Conservation (phyloP, 257 asterid species). For the Capsicum baccatum region DNA sequence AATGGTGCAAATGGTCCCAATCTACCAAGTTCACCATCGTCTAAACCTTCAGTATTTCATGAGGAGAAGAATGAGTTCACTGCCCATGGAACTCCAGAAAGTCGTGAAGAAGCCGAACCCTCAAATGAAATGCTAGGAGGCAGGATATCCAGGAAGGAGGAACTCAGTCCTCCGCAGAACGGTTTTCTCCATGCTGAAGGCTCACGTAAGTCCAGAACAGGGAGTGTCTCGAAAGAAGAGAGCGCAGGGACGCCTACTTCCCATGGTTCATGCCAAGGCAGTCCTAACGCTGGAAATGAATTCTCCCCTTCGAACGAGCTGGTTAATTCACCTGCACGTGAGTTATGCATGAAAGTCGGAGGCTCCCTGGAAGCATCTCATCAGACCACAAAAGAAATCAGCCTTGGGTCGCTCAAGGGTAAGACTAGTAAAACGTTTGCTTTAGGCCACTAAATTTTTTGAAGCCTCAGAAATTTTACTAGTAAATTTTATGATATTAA, state of each 20-base stretch:
- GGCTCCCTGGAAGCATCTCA: constrained; percentile 38
- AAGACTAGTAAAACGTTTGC: too few relatives aligned
- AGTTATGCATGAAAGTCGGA: constrained; percentile 38
- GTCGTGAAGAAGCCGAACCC: constrained; percentile 44
- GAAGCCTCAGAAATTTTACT: too few relatives aligned
- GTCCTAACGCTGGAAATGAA: constrained; percentile 52
- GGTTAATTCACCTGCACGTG: constrained; percentile 49
- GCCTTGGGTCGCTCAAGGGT: background rate
- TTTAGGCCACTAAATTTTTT: too few relatives aligned
- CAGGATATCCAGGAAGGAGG: constrained; percentile 36
- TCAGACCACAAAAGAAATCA: constrained; percentile 50
- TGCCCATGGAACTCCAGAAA: constrained; percentile 36
- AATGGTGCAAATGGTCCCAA: constrained; percentile 52
- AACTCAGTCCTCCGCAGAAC: constrained; percentile 32
- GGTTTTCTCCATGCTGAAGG: constrained; percentile 43
- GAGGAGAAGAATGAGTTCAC: constrained; percentile 50
- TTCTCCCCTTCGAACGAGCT: constrained; percentile 56
- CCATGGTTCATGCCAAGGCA: constrained; percentile 75
- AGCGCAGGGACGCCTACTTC: constrained; percentile 79
- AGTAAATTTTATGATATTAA: too few relatives aligned
- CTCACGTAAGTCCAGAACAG: constrained; percentile 53
- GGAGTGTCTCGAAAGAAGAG: constrained; percentile 81
- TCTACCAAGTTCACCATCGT: constrained; percentile 52
- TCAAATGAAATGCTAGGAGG: constrained; percentile 46
- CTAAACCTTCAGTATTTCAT: constrained; percentile 54